Evolutionary conservation across 768 basidiomycete species (phyloP).

Genomic region (Xerocomellus intermedius): DNA sequence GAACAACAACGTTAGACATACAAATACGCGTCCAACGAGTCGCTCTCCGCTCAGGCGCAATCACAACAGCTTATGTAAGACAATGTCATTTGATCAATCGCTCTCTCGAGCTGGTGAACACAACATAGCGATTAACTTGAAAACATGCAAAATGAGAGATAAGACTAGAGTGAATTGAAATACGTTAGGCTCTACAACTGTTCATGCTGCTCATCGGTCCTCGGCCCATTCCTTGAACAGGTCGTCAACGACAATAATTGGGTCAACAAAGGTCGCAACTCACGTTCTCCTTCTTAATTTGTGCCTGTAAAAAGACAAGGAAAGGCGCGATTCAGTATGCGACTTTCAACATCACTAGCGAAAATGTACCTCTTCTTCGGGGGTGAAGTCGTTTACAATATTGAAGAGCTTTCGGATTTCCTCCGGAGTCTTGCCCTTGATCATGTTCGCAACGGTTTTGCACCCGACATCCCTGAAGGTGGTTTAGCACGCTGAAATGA

Average conservation of each 20-base stretch:
- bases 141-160: conserved; percentile 11
- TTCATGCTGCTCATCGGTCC: conserved; percentile 59
- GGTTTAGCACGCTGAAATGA: conserved; percentile 3
- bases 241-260: conserved; percentile 16
- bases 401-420: conserved; percentile 99
- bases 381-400: conserved; percentile 97
- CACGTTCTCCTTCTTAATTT: conserved; percentile 99
- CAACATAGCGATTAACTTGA: conserved; percentile 20
- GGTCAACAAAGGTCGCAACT: conserved; percentile 32
- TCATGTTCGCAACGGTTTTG: conserved; percentile 99
- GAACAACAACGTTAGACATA: not conserved
- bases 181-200: conserved; percentile 27
- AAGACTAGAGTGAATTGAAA: conserved; percentile 22
- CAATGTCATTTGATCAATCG: not conserved
- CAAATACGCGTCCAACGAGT: not conserved
- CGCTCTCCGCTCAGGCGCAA: not conserved
- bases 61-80: conserved; percentile 21
- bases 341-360: not conserved
- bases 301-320: conserved; percentile 53
- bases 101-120: conserved; percentile 7
- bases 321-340: conserved; percentile 2
- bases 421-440: conserved; percentile 99
- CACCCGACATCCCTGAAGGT: conserved; percentile 86
- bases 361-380: conserved; percentile 87
- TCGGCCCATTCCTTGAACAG: conserved; percentile 83